A percentile compares a stretch with the other conserved stretches of the same genome.
Evolutionary conservation across 495 filamentous ascomycete species (phyloP).

Genomic region (Penicillium parvum): DNA sequence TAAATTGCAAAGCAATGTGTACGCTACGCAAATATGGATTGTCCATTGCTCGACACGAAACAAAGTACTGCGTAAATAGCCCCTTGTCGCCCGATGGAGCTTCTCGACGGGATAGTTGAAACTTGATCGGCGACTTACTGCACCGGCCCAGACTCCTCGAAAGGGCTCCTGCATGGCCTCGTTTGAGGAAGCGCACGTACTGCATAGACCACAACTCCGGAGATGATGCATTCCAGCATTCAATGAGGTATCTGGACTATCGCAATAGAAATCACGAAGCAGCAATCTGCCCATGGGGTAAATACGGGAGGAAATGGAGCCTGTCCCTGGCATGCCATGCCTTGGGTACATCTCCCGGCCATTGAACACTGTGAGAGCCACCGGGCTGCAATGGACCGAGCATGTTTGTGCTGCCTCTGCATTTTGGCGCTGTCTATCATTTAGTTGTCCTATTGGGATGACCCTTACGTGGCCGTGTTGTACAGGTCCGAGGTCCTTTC

Average conservation of each 20-base stretch:
- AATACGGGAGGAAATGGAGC: background rate
- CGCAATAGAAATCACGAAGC: background rate
- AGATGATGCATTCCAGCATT: constrained; percentile 8
- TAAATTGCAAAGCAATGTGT: too few species aligned
- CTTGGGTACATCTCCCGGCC: constrained; percentile 3
- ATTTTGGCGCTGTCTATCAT: constrained; percentile 16
- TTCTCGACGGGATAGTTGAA: constrained; percentile 8
- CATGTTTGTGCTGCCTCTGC: constrained; percentile 13
- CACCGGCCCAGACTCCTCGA: constrained; percentile 8
- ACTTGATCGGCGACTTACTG: constrained; percentile 13
- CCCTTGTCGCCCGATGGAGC: background rate
- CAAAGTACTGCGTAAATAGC: constrained; percentile 1
- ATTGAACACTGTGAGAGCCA: constrained; percentile 1
- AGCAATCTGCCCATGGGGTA: background rate
- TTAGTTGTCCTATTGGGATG: constrained; percentile 10
- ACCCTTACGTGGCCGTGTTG: constrained; percentile 24
- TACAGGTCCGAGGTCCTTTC: constrained; percentile 13
- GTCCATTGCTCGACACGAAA: too few species aligned
- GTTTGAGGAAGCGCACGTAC: constrained; percentile 6
- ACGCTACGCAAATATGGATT: too few species aligned
- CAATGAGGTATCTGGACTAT: constrained; percentile 4
- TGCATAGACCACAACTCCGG: background rate
- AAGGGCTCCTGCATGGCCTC: constrained; percentile 9
- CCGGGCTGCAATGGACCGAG: constrained; percentile 1
- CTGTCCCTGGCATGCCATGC: constrained; percentile 23